Conservation (phyloP, 148 eudicot genomes). For the Silene conica region DNA sequence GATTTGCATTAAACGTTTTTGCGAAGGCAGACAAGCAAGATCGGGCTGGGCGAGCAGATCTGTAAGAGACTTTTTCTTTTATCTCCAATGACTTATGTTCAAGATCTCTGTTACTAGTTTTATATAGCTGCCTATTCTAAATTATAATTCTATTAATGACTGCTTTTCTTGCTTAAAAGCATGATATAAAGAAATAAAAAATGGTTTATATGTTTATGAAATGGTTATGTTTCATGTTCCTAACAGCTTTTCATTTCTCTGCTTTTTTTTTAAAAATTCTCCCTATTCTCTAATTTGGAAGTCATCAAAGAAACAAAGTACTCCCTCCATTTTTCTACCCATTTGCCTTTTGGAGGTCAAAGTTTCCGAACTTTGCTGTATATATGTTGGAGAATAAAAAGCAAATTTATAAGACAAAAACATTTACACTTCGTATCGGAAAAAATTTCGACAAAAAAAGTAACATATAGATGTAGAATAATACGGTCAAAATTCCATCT, state of each 20-base stretch:
- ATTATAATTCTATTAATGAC: not conserved
- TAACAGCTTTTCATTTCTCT: not conserved
- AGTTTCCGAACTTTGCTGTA: no score
- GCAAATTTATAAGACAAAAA: no score
- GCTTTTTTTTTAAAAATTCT: not conserved
- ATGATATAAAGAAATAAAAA: not conserved
- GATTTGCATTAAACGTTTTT: conserved; percentile 79
- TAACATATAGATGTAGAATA: no score
- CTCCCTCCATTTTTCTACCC: no score
- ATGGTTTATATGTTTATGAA: not conserved
- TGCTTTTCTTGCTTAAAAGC: not conserved
- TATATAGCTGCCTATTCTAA: not conserved
- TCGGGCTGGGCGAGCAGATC: conserved; percentile 87
- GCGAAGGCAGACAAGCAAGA: conserved; percentile 96
- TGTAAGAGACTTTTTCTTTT: conserved; percentile 39
- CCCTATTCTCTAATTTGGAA: no score
- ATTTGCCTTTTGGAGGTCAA: no score
- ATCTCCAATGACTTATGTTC: no score
- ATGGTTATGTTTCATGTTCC: conserved; percentile 4
- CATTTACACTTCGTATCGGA: no score
- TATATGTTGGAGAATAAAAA: no score
- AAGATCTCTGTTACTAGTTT: not conserved
- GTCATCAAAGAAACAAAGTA: no score
- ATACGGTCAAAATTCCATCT: no score
- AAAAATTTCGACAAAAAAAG: no score